Evolutionary conservation across 1,139 yeast genomes (phyloP).

Genomic region (Oligophagozyma castellii): DNA sequence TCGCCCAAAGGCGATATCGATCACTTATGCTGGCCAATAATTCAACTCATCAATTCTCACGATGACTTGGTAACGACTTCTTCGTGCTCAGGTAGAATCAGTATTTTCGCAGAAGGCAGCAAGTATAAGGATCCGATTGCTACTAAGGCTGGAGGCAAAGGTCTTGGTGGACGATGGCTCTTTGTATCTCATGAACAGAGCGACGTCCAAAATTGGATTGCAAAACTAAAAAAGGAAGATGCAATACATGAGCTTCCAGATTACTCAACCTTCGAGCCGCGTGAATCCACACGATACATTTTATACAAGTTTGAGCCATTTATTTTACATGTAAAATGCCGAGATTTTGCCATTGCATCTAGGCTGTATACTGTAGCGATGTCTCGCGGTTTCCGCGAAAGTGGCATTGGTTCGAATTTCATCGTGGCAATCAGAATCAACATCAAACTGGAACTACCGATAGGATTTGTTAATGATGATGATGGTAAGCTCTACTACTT

Average conservation of each 20-base stretch:
- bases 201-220: constrained; percentile 41
- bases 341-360: constrained; percentile 46
- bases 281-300: constrained; percentile 31
- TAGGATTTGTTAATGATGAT: constrained; percentile 37
- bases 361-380: constrained; percentile 54
- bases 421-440: constrained; percentile 62
- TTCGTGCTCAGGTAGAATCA: constrained; percentile 77
- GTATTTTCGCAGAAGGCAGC: constrained; percentile 63
- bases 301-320: constrained; percentile 74
- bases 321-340: constrained; percentile 70
- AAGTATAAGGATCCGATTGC: constrained; percentile 16
- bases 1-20: constrained; percentile 84
- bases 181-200: constrained; percentile 57
- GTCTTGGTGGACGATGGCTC: constrained; percentile 75
- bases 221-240: constrained; percentile 9
- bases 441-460: constrained; percentile 59
- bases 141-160: constrained; percentile 78
- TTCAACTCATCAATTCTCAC: constrained; percentile 48
- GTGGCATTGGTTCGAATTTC: constrained; percentile 70
- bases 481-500: constrained; percentile 27
- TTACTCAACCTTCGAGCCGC: neutral
- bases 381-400: constrained; percentile 77
- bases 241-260: constrained; percentile 1
- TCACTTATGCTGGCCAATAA: constrained; percentile 54
- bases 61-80: constrained; percentile 71